phyloP scores from a whole-genome alignment of 2,329 filamentous ascomycete genomes.

The Calonectria leucothoes region DNA sequence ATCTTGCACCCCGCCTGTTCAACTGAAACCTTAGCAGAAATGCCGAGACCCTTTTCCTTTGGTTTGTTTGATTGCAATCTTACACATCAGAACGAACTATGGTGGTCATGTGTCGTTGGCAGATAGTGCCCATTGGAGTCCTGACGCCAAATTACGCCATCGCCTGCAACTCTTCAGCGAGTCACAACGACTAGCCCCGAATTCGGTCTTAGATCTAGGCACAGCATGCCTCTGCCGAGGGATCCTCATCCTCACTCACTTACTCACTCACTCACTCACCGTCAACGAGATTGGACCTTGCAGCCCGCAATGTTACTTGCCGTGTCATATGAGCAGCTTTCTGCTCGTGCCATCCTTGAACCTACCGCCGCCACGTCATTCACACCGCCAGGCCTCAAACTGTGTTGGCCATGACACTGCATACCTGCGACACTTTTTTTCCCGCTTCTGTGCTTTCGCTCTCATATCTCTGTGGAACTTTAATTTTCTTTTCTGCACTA shows the following conservation, averaged over 20 bases:
- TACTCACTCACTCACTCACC: no score
- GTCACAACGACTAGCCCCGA: conserved; percentile 1
- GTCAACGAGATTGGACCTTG: background rate
- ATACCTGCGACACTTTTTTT: background rate
- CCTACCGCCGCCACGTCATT: conserved; percentile 1
- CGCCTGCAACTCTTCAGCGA: background rate
- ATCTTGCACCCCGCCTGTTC: background rate
- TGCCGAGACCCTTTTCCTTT: background rate
- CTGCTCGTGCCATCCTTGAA: background rate
- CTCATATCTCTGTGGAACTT: conserved; percentile 1
- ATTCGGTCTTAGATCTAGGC: background rate
- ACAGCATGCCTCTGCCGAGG: background rate
- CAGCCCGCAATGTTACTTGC: background rate
- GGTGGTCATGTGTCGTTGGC: background rate
- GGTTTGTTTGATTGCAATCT: background rate
- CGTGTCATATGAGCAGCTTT: conserved; percentile 1
- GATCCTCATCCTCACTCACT: background rate
- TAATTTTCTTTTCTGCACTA: background rate
- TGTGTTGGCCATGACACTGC: background rate
- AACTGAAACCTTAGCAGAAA: background rate
- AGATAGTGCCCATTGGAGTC: background rate
- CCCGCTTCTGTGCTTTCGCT: background rate
- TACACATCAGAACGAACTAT: background rate
- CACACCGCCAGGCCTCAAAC: conserved; percentile 2
- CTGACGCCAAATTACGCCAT: background rate